A percentile compares a stretch with the other conserved stretches of the same genome.
Conservation (phyloP, 1,284 basidiomycete species). For the Ganoderma boninense region DNA sequence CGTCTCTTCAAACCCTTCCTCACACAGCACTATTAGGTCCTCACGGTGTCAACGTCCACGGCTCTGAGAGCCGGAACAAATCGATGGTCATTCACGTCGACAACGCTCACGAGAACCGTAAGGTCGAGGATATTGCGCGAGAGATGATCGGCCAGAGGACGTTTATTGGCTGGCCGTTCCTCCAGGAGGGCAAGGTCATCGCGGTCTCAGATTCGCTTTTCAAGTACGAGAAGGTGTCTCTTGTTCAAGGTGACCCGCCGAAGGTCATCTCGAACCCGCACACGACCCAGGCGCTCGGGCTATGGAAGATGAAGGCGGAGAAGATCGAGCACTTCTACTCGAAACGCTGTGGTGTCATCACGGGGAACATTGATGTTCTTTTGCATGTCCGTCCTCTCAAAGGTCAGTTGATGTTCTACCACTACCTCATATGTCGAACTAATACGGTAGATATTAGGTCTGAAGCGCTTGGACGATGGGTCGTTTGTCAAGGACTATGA, state of each 20-base stretch:
- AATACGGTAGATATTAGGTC: constrained; percentile 53
- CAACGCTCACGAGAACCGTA: constrained; percentile 75
- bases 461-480: constrained; percentile 89
- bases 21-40: constrained; percentile 80
- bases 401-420: constrained; percentile 55
- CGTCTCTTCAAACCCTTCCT: constrained; percentile 90
- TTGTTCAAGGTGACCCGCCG: constrained; percentile 60
- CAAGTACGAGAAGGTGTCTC: constrained; percentile 80
- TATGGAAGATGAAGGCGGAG: constrained; percentile 85
- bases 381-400: constrained; percentile 89
- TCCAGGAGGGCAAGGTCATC: constrained; percentile 90
- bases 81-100: constrained; percentile 92
- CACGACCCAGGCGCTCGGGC: constrained; percentile 65
- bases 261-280: constrained; percentile 81
- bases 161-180: constrained; percentile 93
- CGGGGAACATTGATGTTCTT: constrained; percentile 82
- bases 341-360: constrained; percentile 89
- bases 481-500: constrained; percentile 97
- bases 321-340: constrained; percentile 88
- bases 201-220: constrained; percentile 90
- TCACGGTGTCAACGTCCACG: constrained; percentile 95
- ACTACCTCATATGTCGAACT: constrained; percentile 8
- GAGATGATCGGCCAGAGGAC: constrained; percentile 81
- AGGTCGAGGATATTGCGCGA: constrained; percentile 78
- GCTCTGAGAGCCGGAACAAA: constrained; percentile 88